Evolutionary conservation across 2,329 filamentous ascomycete genomes (phyloP), one percentile per base, ranked within the genome.

Genomic region (Aspergillus awamori): DNA sequence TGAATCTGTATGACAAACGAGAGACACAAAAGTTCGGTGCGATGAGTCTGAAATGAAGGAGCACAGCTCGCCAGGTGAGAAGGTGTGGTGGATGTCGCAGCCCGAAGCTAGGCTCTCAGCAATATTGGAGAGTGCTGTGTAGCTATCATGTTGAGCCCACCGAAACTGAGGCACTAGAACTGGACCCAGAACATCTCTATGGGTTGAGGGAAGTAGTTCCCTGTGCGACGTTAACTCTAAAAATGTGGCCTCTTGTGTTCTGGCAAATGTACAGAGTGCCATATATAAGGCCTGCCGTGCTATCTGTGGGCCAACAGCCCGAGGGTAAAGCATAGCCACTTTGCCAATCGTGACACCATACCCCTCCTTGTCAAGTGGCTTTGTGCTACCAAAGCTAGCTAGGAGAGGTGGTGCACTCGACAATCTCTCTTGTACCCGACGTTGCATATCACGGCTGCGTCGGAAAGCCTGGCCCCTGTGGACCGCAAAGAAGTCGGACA

Each of bases 91-190:
- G 30, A 59, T 54, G 8, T 59, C 57, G 2, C 17, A 24, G 6
- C 17, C 36, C 13, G 45, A 53, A 24, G 20, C n/a, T 24, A 53
- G 8, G 4, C 15, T 28, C 11, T 38, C 33, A 3, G 38, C 36
- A 13, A 58, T 20, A 7, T 22, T 8, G 7, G 8, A 24, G 5
- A 58, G 36, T 22, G 38, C 26, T 15, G 38, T 33, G 6, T 38
- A 4, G 2, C n/a, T 30, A 22, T 10, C 11, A 36, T 53, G 5
- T n/a, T 15, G 17, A 24, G 10, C 15, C 38, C 22, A 22, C 2
- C 56, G 56, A 15, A 41, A n/a, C 15, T 58, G 56, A n/a, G 56
- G 24, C 20, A 17, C 17, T 13, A 53, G 28, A 5, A 58, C 7
- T n/a, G n/a, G 48, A 15, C 56, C 56, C 24, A 58, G 36, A 20